Evolutionary conservation across 73 alveolate genomes (phyloP).

Genomic region (Strombidium stylifer): DNA sequence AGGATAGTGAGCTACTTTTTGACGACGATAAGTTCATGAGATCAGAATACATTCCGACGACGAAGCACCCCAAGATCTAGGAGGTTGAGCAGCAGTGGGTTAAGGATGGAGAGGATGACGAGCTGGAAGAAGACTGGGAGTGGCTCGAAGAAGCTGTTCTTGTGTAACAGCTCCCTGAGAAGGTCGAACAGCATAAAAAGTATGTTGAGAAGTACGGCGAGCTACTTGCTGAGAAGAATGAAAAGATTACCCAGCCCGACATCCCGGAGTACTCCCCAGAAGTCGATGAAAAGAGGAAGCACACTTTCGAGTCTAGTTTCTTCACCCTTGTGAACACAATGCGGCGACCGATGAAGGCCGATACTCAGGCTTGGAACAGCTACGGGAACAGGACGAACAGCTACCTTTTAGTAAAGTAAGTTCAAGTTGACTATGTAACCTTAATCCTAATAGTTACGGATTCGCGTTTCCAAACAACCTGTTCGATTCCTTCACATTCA

Average conservation of each 20-base stretch:
- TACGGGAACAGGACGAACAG: slow-evolving; percentile 4
- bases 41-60: no score
- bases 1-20: no score
- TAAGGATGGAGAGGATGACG: no score
- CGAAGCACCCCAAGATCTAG: no score
- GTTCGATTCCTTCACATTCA: not conserved
- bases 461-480: not conserved
- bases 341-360: not conserved
- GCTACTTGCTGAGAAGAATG: not conserved
- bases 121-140: no score
- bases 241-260: not conserved
- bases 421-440: not conserved
- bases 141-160: no score
- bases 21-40: no score
- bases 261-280: not conserved
- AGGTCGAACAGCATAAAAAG: no score
- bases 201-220: no score
- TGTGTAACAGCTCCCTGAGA: no score
- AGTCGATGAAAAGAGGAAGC: not conserved
- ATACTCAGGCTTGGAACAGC: not conserved
- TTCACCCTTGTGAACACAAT: not conserved
- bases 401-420: not conserved
- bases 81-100: no score
- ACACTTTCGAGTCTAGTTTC: not conserved
- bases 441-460: not conserved